A percentile compares a stretch with the other conserved stretches of the same genome.
Conservation (phyloP, 2,329 filamentous ascomycete genomes). For the Dactylellina cionopaga region DNA sequence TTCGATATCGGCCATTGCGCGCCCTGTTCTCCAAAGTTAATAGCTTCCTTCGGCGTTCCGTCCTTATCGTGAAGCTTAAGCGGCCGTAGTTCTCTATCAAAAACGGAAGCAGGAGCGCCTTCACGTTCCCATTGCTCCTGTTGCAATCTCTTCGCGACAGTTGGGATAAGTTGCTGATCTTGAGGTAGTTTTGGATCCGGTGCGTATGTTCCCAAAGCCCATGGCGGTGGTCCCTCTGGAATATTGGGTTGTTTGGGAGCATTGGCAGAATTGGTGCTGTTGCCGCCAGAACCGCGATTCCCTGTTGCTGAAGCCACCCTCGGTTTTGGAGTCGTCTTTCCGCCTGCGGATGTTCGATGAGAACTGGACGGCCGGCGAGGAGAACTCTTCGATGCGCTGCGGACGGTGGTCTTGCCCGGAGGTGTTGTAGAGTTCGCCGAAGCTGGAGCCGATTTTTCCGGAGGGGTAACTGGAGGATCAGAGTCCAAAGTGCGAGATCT, state of each 20-base stretch:
- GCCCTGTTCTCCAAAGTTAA: constrained; percentile 43
- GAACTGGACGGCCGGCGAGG: constrained; percentile 60
- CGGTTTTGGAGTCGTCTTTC: constrained; percentile 59
- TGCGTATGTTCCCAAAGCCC: constrained; percentile 94
- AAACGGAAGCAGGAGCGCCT: constrained; percentile 83
- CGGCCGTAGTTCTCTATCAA: constrained; percentile 87
- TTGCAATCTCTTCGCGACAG: constrained; percentile 87
- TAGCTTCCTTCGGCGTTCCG: constrained; percentile 56
- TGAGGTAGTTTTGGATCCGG: constrained; percentile 92
- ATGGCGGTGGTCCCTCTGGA: constrained; percentile 95
- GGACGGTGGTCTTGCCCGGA: constrained; percentile 19
- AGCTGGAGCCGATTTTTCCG: constrained; percentile 56
- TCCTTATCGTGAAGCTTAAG: constrained; percentile 72
- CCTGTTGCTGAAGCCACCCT: constrained; percentile 60
- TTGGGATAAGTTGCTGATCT: constrained; percentile 94
- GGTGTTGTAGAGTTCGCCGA: constrained; percentile 29
- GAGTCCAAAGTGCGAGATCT: constrained; percentile 42
- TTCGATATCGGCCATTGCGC: constrained; percentile 42
- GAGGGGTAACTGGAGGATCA: constrained; percentile 39
- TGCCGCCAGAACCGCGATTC: constrained; percentile 70
- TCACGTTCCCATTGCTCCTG: constrained; percentile 96
- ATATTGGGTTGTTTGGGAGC: constrained; percentile 67
- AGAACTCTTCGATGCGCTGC: constrained; percentile 60
- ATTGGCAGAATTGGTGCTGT: constrained; percentile 67
- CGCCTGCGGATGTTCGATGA: constrained; percentile 59